Percentiles rank a stretch among this genome's conserved stretches.
These are phyloP conservation scores for Escovopsis weberi DNA, from an alignment of 2,329 filamentous ascomycete species.

Conservation along the genomic window DNA sequence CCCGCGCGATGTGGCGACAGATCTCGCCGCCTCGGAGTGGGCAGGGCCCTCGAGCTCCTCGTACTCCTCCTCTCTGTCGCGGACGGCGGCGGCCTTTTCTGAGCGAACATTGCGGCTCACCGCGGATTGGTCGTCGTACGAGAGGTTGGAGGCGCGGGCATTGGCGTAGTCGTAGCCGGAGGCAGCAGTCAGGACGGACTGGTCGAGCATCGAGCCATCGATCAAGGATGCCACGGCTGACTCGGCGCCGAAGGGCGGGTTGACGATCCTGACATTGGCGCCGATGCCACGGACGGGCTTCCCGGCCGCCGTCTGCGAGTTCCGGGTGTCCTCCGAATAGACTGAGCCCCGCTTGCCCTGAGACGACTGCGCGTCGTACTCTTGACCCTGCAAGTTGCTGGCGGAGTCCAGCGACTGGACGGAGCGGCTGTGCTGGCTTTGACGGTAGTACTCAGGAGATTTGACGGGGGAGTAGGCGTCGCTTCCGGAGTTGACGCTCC, in stretches of 20 bases:
- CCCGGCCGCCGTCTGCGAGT: conserved; percentile 46
- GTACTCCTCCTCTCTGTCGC: conserved; percentile 16
- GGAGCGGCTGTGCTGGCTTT: conserved; percentile 18
- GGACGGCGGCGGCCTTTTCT: conserved; percentile 22
- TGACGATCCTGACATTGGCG: conserved; percentile 63
- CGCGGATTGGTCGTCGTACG: conserved; percentile 18
- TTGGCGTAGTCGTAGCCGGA: conserved; percentile 35
- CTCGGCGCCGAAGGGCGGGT: conserved; percentile 60
- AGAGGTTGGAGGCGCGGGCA: conserved; percentile 23
- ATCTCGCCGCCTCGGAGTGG: conserved; percentile 25
- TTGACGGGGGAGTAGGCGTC: conserved; percentile 49
- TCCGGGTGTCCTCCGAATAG: conserved; percentile 38
- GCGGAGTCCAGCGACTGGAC: conserved; percentile 20
- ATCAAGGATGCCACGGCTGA: conserved; percentile 80
- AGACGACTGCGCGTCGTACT: conserved; percentile 35
- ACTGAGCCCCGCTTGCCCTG: conserved; percentile 42
- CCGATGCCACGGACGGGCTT: conserved; percentile 58
- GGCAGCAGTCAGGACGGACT: conserved; percentile 52
- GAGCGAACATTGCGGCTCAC: conserved; percentile 23
- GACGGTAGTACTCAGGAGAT: conserved; percentile 20
- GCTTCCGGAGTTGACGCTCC: conserved; percentile 31
- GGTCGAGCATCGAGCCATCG: conserved; percentile 55
- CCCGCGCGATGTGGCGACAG: conserved; percentile 27
- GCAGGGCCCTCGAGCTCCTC: conserved; percentile 25
- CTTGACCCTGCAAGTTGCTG: conserved; percentile 32